Base-by-base conservation (phyloP, 805 yeast species). In the Candida berthetii region DNA sequence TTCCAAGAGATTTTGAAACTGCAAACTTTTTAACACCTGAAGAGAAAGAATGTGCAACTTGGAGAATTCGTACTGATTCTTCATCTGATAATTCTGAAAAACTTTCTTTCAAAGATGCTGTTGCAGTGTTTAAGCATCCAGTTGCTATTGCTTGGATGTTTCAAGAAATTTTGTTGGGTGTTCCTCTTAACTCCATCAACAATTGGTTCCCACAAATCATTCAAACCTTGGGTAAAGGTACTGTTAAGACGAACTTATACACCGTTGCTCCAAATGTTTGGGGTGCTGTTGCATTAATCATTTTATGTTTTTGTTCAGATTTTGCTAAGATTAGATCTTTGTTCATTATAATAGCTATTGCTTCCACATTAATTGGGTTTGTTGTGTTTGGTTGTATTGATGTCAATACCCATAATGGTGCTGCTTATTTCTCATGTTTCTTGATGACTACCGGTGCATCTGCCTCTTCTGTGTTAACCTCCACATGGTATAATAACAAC, bases 401-500 rank as follows among this genome's bases (percentile, higher is more conserved):
- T 45, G 61, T 64, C 13, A 48, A 60, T 25, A 35, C 44, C 7
- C 64, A 71, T 44, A 29, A 62, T n/a, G 69, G 67, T 1, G 70
- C 53, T 3, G 72, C 71, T 9, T 69, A 69, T 46, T 66, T 68
- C 48, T 60, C 71, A 3, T 64, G 70, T 44, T 69, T 69, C 53
- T 57, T 69, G 42, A 71, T 72, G 75, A 68, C 74, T 5, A 66
- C 76, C 10, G 77, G 78, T 19, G 65, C 70, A 8, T 60, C 71
- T 4, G 71, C 74, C 10, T 67, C 75, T 3, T 71, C 77, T 3
- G 77, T 72, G 5, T 54, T 72, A 35, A 68, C 72, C 1, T 70
- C 76, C 1, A 68, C 76, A 1, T 72, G 77, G 78, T 72, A 69
- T 47, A 69, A 66, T 41, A 72, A 72, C 51, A 72, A 72, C 43